Conservation (phyloP, 306 rosid genomes). For the Spatholobus suberectus region DNA sequence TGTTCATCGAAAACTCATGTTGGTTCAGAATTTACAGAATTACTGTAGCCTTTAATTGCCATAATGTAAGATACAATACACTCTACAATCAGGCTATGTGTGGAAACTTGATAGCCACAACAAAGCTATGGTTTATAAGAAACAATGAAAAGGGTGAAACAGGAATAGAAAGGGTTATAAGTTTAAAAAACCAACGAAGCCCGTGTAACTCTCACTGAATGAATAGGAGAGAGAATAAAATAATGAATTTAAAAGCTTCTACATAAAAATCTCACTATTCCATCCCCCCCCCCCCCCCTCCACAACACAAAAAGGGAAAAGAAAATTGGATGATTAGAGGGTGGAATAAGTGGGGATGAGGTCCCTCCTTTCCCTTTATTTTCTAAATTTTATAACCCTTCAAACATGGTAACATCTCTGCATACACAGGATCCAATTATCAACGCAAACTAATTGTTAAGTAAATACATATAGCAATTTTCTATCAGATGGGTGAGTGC, state of each 20-base stretch:
- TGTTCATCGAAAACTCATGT: constrained; percentile 36
- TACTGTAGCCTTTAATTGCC: constrained; percentile 32
- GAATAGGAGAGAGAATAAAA: constrained; percentile 2
- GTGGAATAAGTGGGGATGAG: background rate
- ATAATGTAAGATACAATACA: constrained; percentile 26
- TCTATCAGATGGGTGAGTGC: constrained; percentile 11
- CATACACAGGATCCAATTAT: background rate
- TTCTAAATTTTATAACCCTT: background rate
- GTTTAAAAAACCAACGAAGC: background rate
- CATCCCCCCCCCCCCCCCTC: background rate
- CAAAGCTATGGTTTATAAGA: background rate
- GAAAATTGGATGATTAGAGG: background rate
- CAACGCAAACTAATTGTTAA: constrained; percentile 12
- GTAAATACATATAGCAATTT: constrained; percentile 27
- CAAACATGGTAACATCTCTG: constrained; percentile 21
- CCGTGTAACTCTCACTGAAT: background rate
- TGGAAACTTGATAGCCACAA: background rate
- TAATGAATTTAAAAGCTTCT: background rate
- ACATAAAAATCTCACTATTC: background rate
- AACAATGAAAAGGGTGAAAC: constrained; percentile 8
- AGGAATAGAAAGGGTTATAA: background rate
- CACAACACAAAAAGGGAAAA: background rate
- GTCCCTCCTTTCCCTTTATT: constrained; percentile 23
- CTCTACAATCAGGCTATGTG: background rate
- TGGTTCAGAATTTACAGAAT: constrained; percentile 32